Evolutionary conservation across 768 basidiomycete genomes (phyloP).

Genomic region (Candolleomyces aberdarensis): DNA sequence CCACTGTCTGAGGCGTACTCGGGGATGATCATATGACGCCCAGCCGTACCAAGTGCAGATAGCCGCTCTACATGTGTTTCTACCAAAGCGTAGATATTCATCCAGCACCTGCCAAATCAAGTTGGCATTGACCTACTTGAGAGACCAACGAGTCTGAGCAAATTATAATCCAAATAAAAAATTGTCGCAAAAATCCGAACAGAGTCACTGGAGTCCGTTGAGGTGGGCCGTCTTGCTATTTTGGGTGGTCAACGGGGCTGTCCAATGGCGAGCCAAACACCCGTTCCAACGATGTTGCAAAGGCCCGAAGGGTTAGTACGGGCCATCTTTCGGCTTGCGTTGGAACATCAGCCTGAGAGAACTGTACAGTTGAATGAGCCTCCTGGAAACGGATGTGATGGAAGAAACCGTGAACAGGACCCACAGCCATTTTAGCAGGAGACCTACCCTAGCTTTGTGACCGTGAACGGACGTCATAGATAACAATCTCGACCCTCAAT

Average conservation of each 20-base stretch:
- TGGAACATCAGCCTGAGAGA: slow-evolving; percentile 72
- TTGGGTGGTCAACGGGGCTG: too few relatives aligned
- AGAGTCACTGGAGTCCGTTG: slow-evolving; percentile 65
- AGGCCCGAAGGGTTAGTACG: too few relatives aligned
- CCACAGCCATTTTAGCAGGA: slow-evolving; percentile 57
- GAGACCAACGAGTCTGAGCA: slow-evolving; percentile 62
- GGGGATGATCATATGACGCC: slow-evolving; percentile 91
- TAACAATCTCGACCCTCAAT: slow-evolving; percentile 66
- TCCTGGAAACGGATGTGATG: not conserved
- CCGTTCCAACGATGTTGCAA: too few relatives aligned
- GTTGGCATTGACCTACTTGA: slow-evolving; percentile 48
- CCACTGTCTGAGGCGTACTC: slow-evolving; percentile 56
- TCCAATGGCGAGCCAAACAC: too few relatives aligned
- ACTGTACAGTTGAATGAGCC: slow-evolving; percentile 39
- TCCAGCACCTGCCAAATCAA: slow-evolving; percentile 11
- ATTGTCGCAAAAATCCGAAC: slow-evolving; percentile 74
- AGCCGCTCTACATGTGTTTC: slow-evolving; percentile 37
- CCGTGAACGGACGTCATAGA: slow-evolving; percentile 63
- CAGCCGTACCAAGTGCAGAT: slow-evolving; percentile 62
- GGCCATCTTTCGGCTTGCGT: slow-evolving; percentile 75
- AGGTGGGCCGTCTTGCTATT: too few relatives aligned
- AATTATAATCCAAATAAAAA: too few relatives aligned
- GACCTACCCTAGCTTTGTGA: slow-evolving; percentile 88
- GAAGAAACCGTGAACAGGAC: slow-evolving; percentile 22
- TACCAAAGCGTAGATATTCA: not conserved